Conservation (phyloP, 768 basidiomycete genomes). For the Cytidiella melzeri region DNA sequence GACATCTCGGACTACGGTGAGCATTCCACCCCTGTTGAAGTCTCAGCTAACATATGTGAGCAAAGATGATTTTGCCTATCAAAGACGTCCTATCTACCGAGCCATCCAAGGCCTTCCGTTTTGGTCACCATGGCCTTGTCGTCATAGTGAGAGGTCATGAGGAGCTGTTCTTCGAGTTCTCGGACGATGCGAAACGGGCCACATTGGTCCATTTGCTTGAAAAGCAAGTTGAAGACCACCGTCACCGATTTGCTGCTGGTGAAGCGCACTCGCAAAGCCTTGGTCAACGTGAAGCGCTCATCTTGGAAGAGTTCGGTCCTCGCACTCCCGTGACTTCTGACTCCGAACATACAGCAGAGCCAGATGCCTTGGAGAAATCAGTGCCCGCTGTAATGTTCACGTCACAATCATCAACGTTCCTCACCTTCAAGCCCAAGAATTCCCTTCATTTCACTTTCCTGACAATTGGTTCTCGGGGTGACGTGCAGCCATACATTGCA, state of each 20-base stretch:
- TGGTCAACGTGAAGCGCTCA: constrained; percentile 65
- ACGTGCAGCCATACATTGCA: constrained; percentile 98
- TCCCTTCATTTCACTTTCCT: constrained; percentile 88
- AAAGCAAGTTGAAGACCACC: constrained; percentile 71
- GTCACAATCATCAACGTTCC: constrained; percentile 90
- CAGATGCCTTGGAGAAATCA: constrained; percentile 47
- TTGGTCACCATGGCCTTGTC: constrained; percentile 85
- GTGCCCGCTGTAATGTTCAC: constrained; percentile 94
- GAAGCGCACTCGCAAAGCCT: constrained; percentile 39
- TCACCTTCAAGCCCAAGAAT: constrained; percentile 90
- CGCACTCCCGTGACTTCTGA: constrained; percentile 38
- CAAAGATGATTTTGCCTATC: constrained; percentile 91
- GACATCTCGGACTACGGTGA: constrained; percentile 74
- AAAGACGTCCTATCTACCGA: constrained; percentile 82
- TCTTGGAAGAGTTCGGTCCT: constrained; percentile 81
- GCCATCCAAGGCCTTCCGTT: constrained; percentile 80
- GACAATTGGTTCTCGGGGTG: constrained; percentile 93
- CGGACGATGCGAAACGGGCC: constrained; percentile 70
- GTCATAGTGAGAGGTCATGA: constrained; percentile 94
- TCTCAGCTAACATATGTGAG: not conserved
- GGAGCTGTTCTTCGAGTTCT: constrained; percentile 95
- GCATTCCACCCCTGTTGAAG: no score
- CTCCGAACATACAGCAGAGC: constrained; percentile 2
- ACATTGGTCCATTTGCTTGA: constrained; percentile 74
- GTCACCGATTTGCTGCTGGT: constrained; percentile 39